These are phyloP conservation scores for Carex kokanica DNA, from an alignment of 176 grass and related monocot genomes.

Conservation along the genomic window DNA sequence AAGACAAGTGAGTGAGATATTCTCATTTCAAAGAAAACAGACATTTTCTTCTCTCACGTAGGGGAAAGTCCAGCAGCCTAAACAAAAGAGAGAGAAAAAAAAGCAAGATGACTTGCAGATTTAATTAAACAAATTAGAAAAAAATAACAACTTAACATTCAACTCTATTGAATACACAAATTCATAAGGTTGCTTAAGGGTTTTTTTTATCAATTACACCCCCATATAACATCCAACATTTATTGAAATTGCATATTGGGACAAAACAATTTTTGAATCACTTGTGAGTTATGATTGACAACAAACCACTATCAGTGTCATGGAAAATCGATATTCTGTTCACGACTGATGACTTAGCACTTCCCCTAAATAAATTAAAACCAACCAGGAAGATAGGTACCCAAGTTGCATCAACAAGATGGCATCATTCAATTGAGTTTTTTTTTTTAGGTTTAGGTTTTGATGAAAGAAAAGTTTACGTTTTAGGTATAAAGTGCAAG, in stretches of 20 bases:
- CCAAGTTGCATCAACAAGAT: background rate
- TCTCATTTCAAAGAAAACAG: conserved; percentile 34
- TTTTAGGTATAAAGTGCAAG: too few species aligned
- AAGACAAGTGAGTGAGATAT: background rate
- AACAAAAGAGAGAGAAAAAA: background rate
- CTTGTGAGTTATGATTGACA: background rate
- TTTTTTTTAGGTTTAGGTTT: too few species aligned
- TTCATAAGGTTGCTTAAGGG: background rate
- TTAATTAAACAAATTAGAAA: background rate
- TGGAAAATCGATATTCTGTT: background rate
- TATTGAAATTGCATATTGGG: background rate
- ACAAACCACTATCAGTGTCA: background rate
- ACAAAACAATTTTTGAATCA: background rate
- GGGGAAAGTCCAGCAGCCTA: conserved; percentile 67
- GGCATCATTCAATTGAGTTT: background rate
- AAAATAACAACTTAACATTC: background rate
- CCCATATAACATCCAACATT: background rate
- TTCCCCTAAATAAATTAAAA: background rate
- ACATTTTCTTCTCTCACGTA: conserved; percentile 84
- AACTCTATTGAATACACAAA: background rate
- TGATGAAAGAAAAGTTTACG: too few species aligned
- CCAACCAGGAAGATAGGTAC: background rate
- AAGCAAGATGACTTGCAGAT: background rate
- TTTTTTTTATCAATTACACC: background rate
- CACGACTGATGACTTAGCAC: background rate